These are phyloP conservation scores for Hirsutella rhossiliensis DNA, from an alignment of 2,329 filamentous ascomycete species.

Conservation along the genomic window DNA sequence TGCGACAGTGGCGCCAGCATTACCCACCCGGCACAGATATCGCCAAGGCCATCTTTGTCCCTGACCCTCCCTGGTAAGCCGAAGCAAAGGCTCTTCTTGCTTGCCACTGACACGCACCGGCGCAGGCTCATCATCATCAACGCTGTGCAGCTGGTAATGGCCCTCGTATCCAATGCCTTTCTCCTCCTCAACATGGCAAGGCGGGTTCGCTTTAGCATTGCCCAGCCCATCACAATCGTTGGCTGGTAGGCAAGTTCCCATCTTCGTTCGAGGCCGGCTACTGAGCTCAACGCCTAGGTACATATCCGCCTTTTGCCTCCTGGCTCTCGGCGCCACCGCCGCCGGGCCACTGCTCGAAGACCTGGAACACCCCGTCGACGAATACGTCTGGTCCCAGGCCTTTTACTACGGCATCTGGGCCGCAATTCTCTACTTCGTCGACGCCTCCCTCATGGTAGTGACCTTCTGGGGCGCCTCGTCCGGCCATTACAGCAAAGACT, in stretches of 20 bases:
- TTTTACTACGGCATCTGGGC: conserved; percentile 81
- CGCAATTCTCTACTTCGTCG: conserved; percentile 66
- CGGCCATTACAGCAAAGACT: conserved; percentile 65
- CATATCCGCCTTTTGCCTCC: conserved; percentile 50
- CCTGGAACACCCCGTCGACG: conserved; percentile 22
- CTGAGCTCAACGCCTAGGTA: conserved; percentile 23
- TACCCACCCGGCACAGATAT: conserved; percentile 33
- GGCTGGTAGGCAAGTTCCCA: conserved; percentile 47
- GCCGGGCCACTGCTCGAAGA: conserved; percentile 37
- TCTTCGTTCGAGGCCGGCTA: background rate
- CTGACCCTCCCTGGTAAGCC: conserved; percentile 58
- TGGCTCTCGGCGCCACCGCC: conserved; percentile 54
- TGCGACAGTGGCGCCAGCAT: conserved; percentile 61
- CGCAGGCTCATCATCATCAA: conserved; percentile 61
- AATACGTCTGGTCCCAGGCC: conserved; percentile 62
- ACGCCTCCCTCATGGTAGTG: conserved; percentile 62
- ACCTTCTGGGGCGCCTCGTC: conserved; percentile 67
- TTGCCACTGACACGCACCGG: background rate
- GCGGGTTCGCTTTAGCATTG: conserved; percentile 66
- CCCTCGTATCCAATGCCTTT: conserved; percentile 67
- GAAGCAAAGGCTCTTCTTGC: background rate
- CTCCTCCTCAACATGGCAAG: conserved; percentile 80
- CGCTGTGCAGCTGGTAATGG: conserved; percentile 62
- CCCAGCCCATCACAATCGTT: conserved; percentile 71
- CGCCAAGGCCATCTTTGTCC: conserved; percentile 37